Percentiles rank a stretch among this genome's conserved stretches.
These are phyloP conservation scores for Alternaria postmessia DNA, from an alignment of 2,329 filamentous ascomycete species.

Conservation along the genomic window DNA sequence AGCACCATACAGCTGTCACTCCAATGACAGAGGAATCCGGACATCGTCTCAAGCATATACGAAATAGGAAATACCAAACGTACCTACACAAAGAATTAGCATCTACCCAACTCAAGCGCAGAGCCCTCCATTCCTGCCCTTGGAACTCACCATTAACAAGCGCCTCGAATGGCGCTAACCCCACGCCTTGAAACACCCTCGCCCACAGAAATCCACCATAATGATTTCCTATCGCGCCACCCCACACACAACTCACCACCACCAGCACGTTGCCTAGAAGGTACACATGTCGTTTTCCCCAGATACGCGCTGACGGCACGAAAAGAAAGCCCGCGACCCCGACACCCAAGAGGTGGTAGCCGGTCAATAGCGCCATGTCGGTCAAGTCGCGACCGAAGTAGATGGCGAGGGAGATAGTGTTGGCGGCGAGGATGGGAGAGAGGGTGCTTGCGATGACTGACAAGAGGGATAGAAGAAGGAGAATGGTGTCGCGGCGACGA, in stretches of 20 bases:
- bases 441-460: constrained; percentile 85
- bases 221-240: constrained; percentile 70
- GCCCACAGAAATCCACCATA: constrained; percentile 80
- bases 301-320: constrained; percentile 86
- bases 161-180: constrained; percentile 86
- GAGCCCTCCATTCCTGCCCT: not conserved
- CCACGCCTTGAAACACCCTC: constrained; percentile 84
- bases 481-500: constrained; percentile 83
- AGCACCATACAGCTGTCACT: not conserved
- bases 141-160: constrained; percentile 82
- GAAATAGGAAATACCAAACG: not conserved
- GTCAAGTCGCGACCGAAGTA: constrained; percentile 73
- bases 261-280: constrained; percentile 78
- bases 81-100: not conserved
- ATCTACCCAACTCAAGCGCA: not conserved
- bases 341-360: constrained; percentile 85
- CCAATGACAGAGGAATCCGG: not conserved
- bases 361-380: constrained; percentile 82
- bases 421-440: constrained; percentile 86
- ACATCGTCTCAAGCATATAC: not conserved
- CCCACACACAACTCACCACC: constrained; percentile 80
- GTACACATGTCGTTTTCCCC: constrained; percentile 92
- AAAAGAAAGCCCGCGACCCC: constrained; percentile 84
- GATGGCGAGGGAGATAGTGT: constrained; percentile 79
- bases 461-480: constrained; percentile 77